Conservation (phyloP, 2,329 filamentous ascomycete species). For the Penicillium sp. region DNA sequence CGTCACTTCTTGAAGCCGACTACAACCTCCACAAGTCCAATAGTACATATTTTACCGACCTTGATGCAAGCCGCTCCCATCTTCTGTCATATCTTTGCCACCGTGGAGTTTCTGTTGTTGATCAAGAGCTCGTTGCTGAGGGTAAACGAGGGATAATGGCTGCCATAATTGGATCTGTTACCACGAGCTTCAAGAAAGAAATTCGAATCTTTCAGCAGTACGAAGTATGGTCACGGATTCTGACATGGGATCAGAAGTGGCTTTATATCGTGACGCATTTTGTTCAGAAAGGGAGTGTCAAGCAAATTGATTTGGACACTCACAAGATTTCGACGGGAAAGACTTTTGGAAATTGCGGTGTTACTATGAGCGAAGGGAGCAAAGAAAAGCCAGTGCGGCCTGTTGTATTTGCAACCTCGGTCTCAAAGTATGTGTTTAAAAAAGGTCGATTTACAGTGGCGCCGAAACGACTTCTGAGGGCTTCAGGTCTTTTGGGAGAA, state of each 20-base stretch:
- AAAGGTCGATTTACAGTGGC: not conserved
- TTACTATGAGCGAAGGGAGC: not conserved
- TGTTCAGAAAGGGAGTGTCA: slow-evolving; percentile 13
- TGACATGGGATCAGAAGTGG: slow-evolving; percentile 36
- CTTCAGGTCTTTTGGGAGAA: not conserved
- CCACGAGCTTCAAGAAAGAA: slow-evolving; percentile 24
- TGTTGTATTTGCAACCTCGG: not conserved
- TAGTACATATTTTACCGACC: slow-evolving; percentile 81
- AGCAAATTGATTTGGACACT: not conserved
- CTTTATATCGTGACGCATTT: slow-evolving; percentile 34
- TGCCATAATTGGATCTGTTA: slow-evolving; percentile 22
- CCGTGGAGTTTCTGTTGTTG: not conserved
- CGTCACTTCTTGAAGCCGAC: slow-evolving; percentile 74
- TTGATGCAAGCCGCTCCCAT: slow-evolving; percentile 56
- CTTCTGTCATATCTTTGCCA: not conserved
- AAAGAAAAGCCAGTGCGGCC: not conserved
- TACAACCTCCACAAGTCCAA: slow-evolving; percentile 82
- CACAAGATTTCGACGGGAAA: not conserved
- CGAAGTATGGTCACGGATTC: slow-evolving; percentile 27
- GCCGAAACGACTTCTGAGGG: not conserved
- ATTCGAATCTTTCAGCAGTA: slow-evolving; percentile 26
- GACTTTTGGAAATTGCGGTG: not conserved
- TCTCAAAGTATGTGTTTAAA: not conserved
- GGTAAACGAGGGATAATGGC: not conserved
- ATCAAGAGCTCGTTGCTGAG: not conserved